Base-by-base conservation (phyloP, 2,329 filamentous ascomycete genomes). In the Alternaria metachromatica region DNA sequence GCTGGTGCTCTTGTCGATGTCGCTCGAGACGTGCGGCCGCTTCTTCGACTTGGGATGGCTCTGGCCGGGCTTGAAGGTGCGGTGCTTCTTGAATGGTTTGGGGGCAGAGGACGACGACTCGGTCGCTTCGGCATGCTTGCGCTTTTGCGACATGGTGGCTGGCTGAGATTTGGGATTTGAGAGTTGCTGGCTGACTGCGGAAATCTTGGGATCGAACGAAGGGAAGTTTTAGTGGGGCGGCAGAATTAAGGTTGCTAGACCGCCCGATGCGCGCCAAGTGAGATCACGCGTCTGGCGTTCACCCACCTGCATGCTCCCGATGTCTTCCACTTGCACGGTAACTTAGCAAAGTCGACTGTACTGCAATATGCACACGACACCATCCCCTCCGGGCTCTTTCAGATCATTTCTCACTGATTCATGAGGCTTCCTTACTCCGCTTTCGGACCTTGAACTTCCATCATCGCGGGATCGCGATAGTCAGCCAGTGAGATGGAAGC, bases 401-500 rank as follows among this genome's bases (percentile, higher is more conserved):
- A 28, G 11, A 43, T 8, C 43, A 43, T 25, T 48, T 46, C 3
- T 5, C 15, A 21, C 13, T 51, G 28, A 43, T 28, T 20, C 9
- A 60, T 63, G 57, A 55, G 8, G 37, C 45, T 20, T 23, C 26
- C 18, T 28, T 25, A 25, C 15, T 12, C 26, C 13, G 28, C 26
- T 51, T 6, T n/a, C 23, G 53, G 46, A 51, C 20, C 37, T 46
- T 60, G 58, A 45, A 43, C 21, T 46, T 23, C 11, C 26, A 51
- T 28, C 18, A 28, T 60, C 33, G 56, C 56, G 23, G 28, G 10
- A 13, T n/a, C 37, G 58, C 57, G 12, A 49, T 60, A 46, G 28
- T 46, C 50, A 51, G 55, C 57, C 62, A 68, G 64, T 67, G 78
- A 69, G 55, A 88, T 88, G 86, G 86, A 88, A 77, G 84, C 87